These are phyloP conservation scores for Agaricus blazei DNA, from an alignment of 768 basidiomycete species.

Conservation along the genomic window DNA sequence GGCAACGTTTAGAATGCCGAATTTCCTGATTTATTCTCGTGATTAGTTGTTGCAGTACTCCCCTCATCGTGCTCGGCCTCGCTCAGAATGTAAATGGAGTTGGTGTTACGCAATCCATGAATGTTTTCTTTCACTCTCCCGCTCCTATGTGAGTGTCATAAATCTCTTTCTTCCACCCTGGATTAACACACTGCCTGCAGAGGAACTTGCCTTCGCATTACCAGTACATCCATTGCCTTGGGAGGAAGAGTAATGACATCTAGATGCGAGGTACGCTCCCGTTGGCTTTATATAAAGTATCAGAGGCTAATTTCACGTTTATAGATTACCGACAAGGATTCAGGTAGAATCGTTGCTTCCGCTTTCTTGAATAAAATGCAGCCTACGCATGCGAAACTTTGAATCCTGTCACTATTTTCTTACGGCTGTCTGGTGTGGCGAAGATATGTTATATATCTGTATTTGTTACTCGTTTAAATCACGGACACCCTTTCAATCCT, in stretches of 20 bases:
- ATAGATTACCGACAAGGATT: conserved; percentile 55
- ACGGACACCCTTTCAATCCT: background rate
- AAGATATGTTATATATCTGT: background rate
- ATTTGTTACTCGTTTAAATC: background rate
- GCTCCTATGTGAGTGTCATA: conserved; percentile 47
- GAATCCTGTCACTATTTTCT: background rate
- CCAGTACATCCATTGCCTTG: conserved; percentile 60
- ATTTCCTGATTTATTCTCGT: background rate
- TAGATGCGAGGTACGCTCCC: conserved; percentile 52
- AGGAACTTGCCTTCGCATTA: conserved; percentile 53
- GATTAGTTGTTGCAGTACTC: conserved; percentile 58
- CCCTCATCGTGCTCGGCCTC: conserved; percentile 62
- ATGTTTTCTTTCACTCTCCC: conserved; percentile 65
- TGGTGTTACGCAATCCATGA: conserved; percentile 71
- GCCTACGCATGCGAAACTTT: conserved; percentile 48
- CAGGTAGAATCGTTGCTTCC: conserved; percentile 57
- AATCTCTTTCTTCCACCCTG: conserved; percentile 8
- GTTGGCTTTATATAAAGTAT: background rate
- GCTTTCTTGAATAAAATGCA: conserved; percentile 74
- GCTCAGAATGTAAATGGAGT: conserved; percentile 60
- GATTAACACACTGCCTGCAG: conserved; percentile 25
- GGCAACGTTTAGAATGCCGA: background rate
- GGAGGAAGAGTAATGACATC: conserved; percentile 70
- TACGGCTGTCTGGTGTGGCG: background rate
- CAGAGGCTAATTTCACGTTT: conserved; percentile 4